A percentile compares a stretch with the other conserved stretches of the same genome.
phyloP scores from a whole-genome alignment of 2,329 filamentous ascomycete species.

The Alternaria sp. region DNA sequence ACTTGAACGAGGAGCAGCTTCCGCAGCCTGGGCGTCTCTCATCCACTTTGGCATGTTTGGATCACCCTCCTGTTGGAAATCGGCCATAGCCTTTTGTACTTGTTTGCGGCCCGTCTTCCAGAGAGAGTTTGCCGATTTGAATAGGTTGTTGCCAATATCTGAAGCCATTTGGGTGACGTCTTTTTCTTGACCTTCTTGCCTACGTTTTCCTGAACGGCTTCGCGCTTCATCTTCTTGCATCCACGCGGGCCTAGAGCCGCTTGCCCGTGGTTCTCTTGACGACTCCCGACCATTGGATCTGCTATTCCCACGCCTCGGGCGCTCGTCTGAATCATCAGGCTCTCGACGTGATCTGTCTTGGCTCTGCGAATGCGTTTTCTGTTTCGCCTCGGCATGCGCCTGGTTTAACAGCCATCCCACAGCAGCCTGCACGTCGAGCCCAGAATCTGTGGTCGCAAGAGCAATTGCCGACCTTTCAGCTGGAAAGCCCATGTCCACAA shows the following conservation, averaged over 20 bases:
- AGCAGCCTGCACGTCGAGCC: conserved; percentile 81
- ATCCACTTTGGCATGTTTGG: conserved; percentile 93
- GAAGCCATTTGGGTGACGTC: conserved; percentile 83
- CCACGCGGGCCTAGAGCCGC: conserved; percentile 63
- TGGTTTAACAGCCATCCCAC: conserved; percentile 90
- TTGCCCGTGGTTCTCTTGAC: conserved; percentile 41
- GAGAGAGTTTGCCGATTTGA: conserved; percentile 92
- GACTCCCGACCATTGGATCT: conserved; percentile 40
- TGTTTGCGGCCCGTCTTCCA: conserved; percentile 97
- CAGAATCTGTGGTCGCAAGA: conserved; percentile 78
- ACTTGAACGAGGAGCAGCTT: conserved; percentile 30
- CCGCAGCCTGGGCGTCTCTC: conserved; percentile 67
- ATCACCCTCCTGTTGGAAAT: conserved; percentile 77
- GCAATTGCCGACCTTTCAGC: conserved; percentile 82
- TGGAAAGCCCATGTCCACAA: conserved; percentile 94
- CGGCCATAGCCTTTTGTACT: conserved; percentile 87
- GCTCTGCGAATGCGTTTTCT: conserved; percentile 61
- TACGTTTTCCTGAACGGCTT: conserved; percentile 55
- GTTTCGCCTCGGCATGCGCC: conserved; percentile 82
- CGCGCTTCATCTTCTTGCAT: conserved; percentile 64
- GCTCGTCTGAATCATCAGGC: conserved; percentile 35
- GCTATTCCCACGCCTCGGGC: conserved; percentile 27
- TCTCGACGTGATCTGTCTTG: conserved; percentile 33
- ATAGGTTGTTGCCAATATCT: conserved; percentile 79
- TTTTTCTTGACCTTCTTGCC: conserved; percentile 64